phyloP scores from a whole-genome alignment of 768 basidiomycete genomes.

The Filobasidium wieringae region DNA sequence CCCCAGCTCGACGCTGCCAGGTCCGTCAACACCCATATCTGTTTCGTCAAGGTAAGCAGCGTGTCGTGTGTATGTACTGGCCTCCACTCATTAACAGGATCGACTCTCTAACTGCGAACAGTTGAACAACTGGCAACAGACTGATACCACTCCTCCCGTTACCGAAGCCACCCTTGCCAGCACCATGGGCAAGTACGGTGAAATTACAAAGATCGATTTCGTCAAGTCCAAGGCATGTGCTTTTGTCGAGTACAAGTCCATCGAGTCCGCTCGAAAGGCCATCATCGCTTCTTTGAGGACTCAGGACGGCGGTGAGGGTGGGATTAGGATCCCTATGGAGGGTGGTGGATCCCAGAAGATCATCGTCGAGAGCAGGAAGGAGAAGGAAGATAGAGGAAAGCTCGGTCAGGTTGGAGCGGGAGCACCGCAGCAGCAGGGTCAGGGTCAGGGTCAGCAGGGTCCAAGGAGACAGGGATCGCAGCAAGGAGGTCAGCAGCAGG shows the following conservation, averaged over 20 bases:
- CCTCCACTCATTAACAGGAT: neutral
- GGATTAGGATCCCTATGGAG: constrained; percentile 55
- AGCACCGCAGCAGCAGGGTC: constrained; percentile 2
- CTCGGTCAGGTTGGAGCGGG: neutral
- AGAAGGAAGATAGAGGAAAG: constrained; percentile 65
- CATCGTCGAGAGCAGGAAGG: constrained; percentile 78
- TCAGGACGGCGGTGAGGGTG: constrained; percentile 73
- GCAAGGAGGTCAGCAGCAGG: constrained; percentile 10
- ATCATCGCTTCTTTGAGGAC: constrained; percentile 60
- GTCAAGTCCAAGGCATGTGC: constrained; percentile 81
- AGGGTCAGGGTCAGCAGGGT: constrained; percentile 12
- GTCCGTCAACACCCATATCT: constrained; percentile 57
- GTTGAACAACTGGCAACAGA: constrained; percentile 40
- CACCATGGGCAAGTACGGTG: constrained; percentile 13
- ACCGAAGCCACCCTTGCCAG: constrained; percentile 18
- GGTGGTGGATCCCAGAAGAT: constrained; percentile 51
- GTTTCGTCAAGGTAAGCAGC: constrained; percentile 65
- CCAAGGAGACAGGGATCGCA: constrained; percentile 6
- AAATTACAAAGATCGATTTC: constrained; percentile 75
- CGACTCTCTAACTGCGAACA: constrained; percentile 1
- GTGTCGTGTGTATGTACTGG: neutral
- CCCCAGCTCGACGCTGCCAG: constrained; percentile 47
- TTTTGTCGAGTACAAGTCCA: constrained; percentile 71
- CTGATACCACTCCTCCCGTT: constrained; percentile 2
- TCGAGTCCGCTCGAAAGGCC: constrained; percentile 75